These are phyloP conservation scores for Helminthosporium solani DNA, from an alignment of 2,329 filamentous ascomycete species.

Conservation along the genomic window DNA sequence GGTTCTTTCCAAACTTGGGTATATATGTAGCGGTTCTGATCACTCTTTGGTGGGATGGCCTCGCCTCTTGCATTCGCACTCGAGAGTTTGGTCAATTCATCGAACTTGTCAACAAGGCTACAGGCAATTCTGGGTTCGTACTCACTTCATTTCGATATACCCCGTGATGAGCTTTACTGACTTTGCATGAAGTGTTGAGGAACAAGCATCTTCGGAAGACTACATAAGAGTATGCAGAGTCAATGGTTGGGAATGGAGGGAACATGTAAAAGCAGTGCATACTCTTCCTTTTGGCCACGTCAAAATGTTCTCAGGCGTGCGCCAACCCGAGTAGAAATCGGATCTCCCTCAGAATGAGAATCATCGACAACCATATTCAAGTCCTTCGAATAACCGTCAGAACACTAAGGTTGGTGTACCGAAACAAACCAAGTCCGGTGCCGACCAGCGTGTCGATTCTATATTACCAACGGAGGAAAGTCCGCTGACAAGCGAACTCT, in stretches of 20 bases:
- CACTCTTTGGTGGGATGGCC: conserved; percentile 68
- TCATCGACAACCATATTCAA: too few species aligned
- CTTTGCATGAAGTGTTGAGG: neutral
- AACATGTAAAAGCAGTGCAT: neutral
- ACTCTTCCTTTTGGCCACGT: conserved; percentile 1
- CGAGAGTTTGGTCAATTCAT: conserved; percentile 67
- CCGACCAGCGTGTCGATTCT: too few species aligned
- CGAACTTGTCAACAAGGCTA: conserved; percentile 39
- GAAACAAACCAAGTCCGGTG: too few species aligned
- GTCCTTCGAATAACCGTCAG: too few species aligned
- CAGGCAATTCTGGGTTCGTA: neutral
- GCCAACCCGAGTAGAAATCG: neutral
- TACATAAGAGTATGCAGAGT: neutral
- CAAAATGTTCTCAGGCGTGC: conserved; percentile 1
- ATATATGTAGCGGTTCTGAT: conserved; percentile 65
- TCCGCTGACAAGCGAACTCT: too few species aligned
- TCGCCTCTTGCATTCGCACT: conserved; percentile 66
- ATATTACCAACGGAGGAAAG: too few species aligned
- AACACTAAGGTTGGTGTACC: too few species aligned
- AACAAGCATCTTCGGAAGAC: neutral
- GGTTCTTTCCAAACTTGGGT: conserved; percentile 37
- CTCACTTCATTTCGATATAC: neutral
- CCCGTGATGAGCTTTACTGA: neutral
- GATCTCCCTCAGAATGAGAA: neutral
- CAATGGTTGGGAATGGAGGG: neutral